Conservation (phyloP, 352 stramenopile genomes). For the Pythium diclinum region DNA sequence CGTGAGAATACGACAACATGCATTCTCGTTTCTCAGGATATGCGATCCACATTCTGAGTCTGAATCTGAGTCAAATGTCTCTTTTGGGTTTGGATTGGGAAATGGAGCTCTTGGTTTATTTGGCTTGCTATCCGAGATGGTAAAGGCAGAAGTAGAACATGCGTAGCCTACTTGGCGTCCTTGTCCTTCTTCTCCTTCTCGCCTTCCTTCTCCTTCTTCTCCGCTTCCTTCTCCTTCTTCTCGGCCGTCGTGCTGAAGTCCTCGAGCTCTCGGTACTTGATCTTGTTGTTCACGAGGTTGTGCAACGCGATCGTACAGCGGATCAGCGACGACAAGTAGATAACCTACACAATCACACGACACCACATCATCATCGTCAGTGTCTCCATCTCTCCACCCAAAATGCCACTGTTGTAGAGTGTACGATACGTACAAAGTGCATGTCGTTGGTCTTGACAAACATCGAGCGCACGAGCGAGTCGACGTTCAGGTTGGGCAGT, state of each 20-base stretch:
- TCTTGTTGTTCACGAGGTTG: constrained; percentile 99
- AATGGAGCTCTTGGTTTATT: constrained; percentile 4
- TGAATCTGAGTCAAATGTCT: neutral
- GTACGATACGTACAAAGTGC: constrained; percentile 89
- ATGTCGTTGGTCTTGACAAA: constrained; percentile 99
- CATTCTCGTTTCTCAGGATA: neutral
- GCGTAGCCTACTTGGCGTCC: neutral
- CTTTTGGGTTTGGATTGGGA: neutral
- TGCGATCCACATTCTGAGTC: neutral
- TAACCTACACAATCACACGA: constrained; percentile 58
- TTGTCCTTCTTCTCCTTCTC: constrained; percentile 16
- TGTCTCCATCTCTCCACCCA: neutral
- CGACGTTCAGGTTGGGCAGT: constrained; percentile 97
- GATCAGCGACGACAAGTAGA: constrained; percentile 97
- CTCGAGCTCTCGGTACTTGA: constrained; percentile 93
- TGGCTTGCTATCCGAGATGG: neutral
- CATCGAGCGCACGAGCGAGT: constrained; percentile 95
- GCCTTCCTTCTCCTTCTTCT: constrained; percentile 25
- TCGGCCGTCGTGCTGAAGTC: constrained; percentile 59
- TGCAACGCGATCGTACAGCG: constrained; percentile 97
- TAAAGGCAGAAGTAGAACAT: neutral
- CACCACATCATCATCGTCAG: constrained; percentile 5
- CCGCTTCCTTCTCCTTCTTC: constrained; percentile 71
- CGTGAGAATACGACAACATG: neutral
- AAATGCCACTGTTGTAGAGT: too few relatives aligned